These are phyloP conservation scores for Orobanche coerulescens DNA, from an alignment of 257 asterid species.

Conservation along the genomic window DNA sequence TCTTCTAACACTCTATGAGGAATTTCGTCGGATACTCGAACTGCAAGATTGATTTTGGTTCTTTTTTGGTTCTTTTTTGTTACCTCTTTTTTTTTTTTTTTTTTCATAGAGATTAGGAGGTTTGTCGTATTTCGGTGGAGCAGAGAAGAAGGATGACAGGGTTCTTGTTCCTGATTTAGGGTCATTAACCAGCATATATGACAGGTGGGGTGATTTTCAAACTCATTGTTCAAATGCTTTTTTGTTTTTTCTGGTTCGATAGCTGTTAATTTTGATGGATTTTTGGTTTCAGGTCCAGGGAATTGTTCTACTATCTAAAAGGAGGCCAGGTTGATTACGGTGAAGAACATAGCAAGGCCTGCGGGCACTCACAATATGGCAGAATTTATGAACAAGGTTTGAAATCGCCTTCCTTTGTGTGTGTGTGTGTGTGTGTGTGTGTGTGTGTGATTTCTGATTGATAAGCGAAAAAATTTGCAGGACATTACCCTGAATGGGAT, in stretches of 20 bases:
- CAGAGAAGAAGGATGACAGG: constrained; percentile 95
- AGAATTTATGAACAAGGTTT: constrained; percentile 65
- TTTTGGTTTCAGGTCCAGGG: constrained; percentile 72
- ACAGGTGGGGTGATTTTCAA: constrained; percentile 38
- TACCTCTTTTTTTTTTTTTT: neutral
- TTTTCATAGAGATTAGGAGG: constrained; percentile 76
- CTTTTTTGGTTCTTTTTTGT: neutral
- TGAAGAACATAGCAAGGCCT: constrained; percentile 86
- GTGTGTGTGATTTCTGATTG: constrained; percentile 6
- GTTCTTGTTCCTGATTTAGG: constrained; percentile 96
- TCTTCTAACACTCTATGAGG: too few relatives aligned
- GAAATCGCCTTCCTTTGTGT: neutral
- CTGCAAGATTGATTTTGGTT: constrained; percentile 3
- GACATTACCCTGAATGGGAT: constrained; percentile 95
- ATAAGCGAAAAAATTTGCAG: constrained; percentile 33
- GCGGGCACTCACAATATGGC: constrained; percentile 83
- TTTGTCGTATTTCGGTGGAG: constrained; percentile 89
- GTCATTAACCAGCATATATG: constrained; percentile 73
- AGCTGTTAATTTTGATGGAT: constrained; percentile 14
- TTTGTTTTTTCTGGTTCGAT: neutral
- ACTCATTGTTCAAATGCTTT: neutral
- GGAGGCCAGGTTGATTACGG: constrained; percentile 98
- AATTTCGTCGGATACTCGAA: neutral
- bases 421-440: neutral
- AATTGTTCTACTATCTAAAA: constrained; percentile 85